Base-by-base conservation (phyloP, 345 rosid genomes). In the Theobroma cacao region DNA sequence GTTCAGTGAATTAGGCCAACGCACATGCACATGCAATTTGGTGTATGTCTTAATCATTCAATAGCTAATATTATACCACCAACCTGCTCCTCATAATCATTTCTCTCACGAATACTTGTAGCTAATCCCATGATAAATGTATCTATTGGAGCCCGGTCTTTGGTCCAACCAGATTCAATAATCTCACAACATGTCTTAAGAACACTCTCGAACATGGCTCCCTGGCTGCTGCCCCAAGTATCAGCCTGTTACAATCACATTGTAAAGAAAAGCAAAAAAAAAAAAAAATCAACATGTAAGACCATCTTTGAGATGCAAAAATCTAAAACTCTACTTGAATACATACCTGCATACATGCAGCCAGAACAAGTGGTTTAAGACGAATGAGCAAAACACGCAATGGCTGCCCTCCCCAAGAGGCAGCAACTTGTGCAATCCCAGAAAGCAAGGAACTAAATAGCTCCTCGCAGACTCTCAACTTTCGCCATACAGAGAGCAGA, bases 71-170 rank as follows among this genome's bases (percentile, higher is more conserved):
- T 18, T n/a, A 22, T 64, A 52, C 22, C 65, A 75, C 82, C 58
- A 22, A 95, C 99, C 99, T 92, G 97, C 74, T 94, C 98, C 76
- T 90, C 94, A 56, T 86, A 90, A 84, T 95, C 99, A 78, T 90
- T 92, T 85, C 95, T 88, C 83, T 96, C 99, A 47, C 98, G 97
- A 48, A 96, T 87, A 70, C 93, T 91, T 82, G 94, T 82, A 43
- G 95, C 97, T 84, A 96, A 83, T 59, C 98, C 98, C 90, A 87
- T 87, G 80, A 97, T 90, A 87, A 93, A 97, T 75, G 97, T 94
- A 85, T 97, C 98, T 78, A 97, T 91, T 63, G 99, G 98, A 77
- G 97, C 91, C 28, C 98, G 94, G 84, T 97, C 98, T 84, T 88
- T 97, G 84, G 84, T 72, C 99, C 98, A 97, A 60, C 94, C 93